Evolutionary conservation across 495 filamentous ascomycete genomes (phyloP), one percentile per base, ranked within the genome.

Genomic region (Lentithecium fluviatile): DNA sequence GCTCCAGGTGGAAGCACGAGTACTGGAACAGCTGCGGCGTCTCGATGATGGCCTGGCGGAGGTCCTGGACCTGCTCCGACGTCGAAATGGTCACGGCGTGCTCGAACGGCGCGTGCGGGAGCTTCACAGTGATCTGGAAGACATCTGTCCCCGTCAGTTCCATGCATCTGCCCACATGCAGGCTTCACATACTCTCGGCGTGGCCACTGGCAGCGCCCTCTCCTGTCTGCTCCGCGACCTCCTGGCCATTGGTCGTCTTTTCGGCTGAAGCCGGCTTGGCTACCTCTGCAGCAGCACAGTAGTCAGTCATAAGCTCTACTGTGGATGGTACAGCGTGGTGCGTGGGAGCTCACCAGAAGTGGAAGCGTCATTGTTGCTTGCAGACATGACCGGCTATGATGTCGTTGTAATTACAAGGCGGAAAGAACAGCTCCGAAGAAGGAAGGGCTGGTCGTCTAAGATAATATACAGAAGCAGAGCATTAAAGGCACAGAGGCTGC

Each of bases 1-100:
- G 84, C 71, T 97, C 91, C 42, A 99, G 84, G 75, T 97, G 95
- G 80, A 99, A 99, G 78, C 95, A 99, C 40, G 95, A 93, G 78
- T 97, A 97, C 75, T 96, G 91, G 75, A 96, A 88, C 52, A 91
- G 92, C 52, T 85, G 81, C n/a, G 95, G 95, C 47, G 88, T 80
- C 74, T 99, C 95, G 73, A 96, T 87, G 70, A 99, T 88, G 26
- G 94, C 94, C 76, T 97, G 93, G 59, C 95, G 89, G 65, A 99
- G 85, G 79, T 99, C 95, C 75, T 99, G 95, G 46, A 97, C 86
- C 71, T 96, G 92, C 73, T 97, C 95, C 79, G 95, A 86, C 56
- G 87, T 85, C 7, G 91, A 94, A 20, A 97, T 90, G 84, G 88
- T 93, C 53, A 97, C 83, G 75, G 92, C 83, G 61, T 94, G 87